Percentiles rank a stretch among this genome's conserved stretches.
These are phyloP conservation scores for Neofusicoccum cordaticola DNA, from an alignment of 2,329 filamentous ascomycete species.

Conservation along the genomic window DNA sequence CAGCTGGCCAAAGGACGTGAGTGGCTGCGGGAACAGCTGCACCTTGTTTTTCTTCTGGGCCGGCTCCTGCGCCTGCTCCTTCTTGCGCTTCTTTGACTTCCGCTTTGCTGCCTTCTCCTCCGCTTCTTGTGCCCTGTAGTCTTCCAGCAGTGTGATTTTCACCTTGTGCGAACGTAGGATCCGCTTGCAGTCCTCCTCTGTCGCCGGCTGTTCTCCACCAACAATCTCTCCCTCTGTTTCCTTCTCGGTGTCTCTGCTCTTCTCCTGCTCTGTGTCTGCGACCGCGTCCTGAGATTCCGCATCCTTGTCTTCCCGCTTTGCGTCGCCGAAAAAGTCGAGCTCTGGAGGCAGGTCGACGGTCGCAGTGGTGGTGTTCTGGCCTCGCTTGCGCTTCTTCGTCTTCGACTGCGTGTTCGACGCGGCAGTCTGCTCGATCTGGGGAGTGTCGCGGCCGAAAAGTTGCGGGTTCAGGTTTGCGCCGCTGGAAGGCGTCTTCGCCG, in stretches of 20 bases:
- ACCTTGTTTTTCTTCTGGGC: conserved; percentile 40
- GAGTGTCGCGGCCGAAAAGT: conserved; percentile 54
- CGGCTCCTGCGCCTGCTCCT: conserved; percentile 35
- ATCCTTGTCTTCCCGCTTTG: conserved; percentile 17
- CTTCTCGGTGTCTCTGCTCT: not conserved
- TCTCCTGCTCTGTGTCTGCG: conserved; percentile 8
- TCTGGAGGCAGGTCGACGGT: conserved; percentile 28
- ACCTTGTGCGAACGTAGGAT: conserved; percentile 77
- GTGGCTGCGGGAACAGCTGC: conserved; percentile 71
- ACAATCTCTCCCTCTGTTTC: conserved; percentile 20
- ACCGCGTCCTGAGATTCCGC: not conserved
- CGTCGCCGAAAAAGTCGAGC: conserved; percentile 45
- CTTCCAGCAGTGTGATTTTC: conserved; percentile 73
- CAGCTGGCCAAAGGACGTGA: conserved; percentile 74
- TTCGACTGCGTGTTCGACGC: conserved; percentile 21
- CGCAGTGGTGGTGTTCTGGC: conserved; percentile 22
- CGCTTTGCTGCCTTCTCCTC: conserved; percentile 49
- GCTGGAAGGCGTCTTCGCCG: conserved; percentile 59
- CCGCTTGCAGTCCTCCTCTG: conserved; percentile 69
- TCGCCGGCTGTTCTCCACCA: conserved; percentile 41
- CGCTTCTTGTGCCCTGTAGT: conserved; percentile 42
- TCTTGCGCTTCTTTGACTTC: conserved; percentile 54
- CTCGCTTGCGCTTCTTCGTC: conserved; percentile 45
- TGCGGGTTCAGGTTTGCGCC: conserved; percentile 66
- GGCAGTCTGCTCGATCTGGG: conserved; percentile 41